Evolutionary conservation across 306 rosid species (phyloP), one percentile per base, ranked within the genome.

Genomic region (Dalbergia oliveri): DNA sequence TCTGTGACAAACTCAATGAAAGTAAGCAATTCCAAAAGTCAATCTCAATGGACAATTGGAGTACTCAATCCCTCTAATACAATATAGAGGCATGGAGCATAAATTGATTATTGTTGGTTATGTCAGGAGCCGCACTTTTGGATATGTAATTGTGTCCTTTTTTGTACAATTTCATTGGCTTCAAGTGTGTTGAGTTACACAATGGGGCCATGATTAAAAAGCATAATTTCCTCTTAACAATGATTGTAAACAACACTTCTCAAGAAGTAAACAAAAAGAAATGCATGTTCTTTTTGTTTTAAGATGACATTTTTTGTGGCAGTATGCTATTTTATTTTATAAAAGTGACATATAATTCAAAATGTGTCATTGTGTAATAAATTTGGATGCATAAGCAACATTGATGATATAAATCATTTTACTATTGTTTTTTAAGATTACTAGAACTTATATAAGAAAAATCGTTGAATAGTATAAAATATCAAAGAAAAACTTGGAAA

Each of bases 1-100:
- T 54, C 9, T 74, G 60, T 64, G 73, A 80, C 85, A 82, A 73
- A 69, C 57, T 74, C 9, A 66, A 74, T 58, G 37, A 75, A 37
- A 59, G n/a, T 58, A 0, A 4, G 59, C 37, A 9, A 75, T 64
- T 67, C 3, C 31, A 26, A 26, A 26, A 26, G 31, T 26, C 31
- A 26, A 26, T 26, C 31, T 84, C 76, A 93, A 71, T 89, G 89
- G 51, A 87, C 88, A 81, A 83, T 95, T 61, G 97, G 98, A 60
- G 75, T 87, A 77, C 93, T 91, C 90, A 93, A 84, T 21, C 97
- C 97, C 86, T 95, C 97, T 81, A 95, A 95, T 83, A 91, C 79
- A 8, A 88, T 71, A 67, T 86, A 93, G 1, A 95, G 90, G 82
- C 31, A 26, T 1, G 31, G 1, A 26, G 31, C 31, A 26, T 2